phyloP scores from a whole-genome alignment of 805 yeast genomes.

The Starmerella khaoyaiensis region DNA sequence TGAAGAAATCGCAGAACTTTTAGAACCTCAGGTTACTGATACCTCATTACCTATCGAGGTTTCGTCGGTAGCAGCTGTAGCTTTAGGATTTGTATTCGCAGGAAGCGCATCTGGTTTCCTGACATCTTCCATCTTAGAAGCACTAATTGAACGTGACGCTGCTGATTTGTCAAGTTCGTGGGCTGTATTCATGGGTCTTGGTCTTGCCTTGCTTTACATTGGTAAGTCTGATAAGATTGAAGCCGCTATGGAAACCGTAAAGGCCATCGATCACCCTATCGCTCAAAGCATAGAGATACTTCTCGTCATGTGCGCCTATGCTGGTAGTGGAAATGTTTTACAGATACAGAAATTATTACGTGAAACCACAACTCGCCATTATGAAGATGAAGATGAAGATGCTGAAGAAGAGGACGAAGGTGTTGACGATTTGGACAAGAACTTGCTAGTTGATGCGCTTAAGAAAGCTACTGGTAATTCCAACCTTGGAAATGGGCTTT shows the following conservation, averaged over 20 bases:
- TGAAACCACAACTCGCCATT: slow-evolving; percentile 55
- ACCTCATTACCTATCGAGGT: slow-evolving; percentile 60
- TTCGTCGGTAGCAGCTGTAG: slow-evolving; percentile 74
- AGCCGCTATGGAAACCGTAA: slow-evolving; percentile 74
- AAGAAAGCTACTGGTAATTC: slow-evolving; percentile 5
- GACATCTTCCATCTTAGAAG: slow-evolving; percentile 81
- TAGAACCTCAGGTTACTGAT: slow-evolving; percentile 75
- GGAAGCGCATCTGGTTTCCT: slow-evolving; percentile 94
- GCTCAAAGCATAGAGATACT: slow-evolving; percentile 77
- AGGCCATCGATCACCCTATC: slow-evolving; percentile 91
- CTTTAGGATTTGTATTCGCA: slow-evolving; percentile 87
- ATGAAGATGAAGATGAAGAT: slow-evolving; percentile 47
- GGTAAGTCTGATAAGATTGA: slow-evolving; percentile 93
- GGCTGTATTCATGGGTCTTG: slow-evolving; percentile 81
- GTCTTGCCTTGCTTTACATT: slow-evolving; percentile 80
- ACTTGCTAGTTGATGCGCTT: slow-evolving; percentile 8
- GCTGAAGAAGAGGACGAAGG: slow-evolving; percentile 41
- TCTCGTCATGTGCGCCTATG: slow-evolving; percentile 85
- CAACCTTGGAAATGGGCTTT: no score
- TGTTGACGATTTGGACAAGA: slow-evolving; percentile 4
- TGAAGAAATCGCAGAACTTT: slow-evolving; percentile 62
- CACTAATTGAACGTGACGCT: slow-evolving; percentile 72
- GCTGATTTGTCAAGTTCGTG: slow-evolving; percentile 70
- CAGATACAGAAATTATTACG: slow-evolving; percentile 85
- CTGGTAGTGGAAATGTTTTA: slow-evolving; percentile 94